Evolutionary conservation across 768 basidiomycete species (phyloP).

Genomic region (Tylopilus vinaceipallidus): DNA sequence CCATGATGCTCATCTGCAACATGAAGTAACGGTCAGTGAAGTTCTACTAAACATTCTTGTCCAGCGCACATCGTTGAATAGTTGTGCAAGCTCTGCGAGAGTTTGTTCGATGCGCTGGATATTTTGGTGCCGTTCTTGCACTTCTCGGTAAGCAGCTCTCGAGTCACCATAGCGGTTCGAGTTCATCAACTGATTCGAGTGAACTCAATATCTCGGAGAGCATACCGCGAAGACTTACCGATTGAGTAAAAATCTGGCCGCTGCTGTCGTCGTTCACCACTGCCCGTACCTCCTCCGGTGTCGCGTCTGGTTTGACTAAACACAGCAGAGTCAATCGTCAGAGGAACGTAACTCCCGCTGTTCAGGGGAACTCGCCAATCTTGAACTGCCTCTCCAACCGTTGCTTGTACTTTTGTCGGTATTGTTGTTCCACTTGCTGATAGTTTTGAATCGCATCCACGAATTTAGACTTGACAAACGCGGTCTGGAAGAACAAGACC

Average conservation of each 20-base stretch:
- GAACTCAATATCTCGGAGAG: not conserved
- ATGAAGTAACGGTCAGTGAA: slow-evolving; percentile 3
- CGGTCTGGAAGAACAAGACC: slow-evolving; percentile 40
- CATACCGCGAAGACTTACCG: slow-evolving; percentile 42
- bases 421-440: slow-evolving; percentile 78
- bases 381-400: slow-evolving; percentile 84
- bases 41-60: not conserved
- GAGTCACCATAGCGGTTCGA: slow-evolving; percentile 91
- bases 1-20: slow-evolving; percentile 85
- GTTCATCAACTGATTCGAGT: slow-evolving; percentile 66
- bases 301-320: slow-evolving; percentile 88
- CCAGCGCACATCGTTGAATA: slow-evolving; percentile 86
- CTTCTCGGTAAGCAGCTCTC: slow-evolving; percentile 88
- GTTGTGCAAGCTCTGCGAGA: slow-evolving; percentile 86
- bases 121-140: slow-evolving; percentile 96
- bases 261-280: slow-evolving; percentile 84
- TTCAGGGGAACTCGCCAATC: slow-evolving; percentile 58
- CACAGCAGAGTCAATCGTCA: not conserved
- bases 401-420: slow-evolving; percentile 75
- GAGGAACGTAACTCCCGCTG: no score
- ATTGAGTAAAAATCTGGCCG: slow-evolving; percentile 87
- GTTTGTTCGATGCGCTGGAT: slow-evolving; percentile 95
- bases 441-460: slow-evolving; percentile 85
- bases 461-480: slow-evolving; percentile 71
- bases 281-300: slow-evolving; percentile 81